Percentiles rank a stretch among this genome's conserved stretches.
phyloP scores from a whole-genome alignment of 2,329 filamentous ascomycete species.

The Neopestalotiopsis sp. region DNA sequence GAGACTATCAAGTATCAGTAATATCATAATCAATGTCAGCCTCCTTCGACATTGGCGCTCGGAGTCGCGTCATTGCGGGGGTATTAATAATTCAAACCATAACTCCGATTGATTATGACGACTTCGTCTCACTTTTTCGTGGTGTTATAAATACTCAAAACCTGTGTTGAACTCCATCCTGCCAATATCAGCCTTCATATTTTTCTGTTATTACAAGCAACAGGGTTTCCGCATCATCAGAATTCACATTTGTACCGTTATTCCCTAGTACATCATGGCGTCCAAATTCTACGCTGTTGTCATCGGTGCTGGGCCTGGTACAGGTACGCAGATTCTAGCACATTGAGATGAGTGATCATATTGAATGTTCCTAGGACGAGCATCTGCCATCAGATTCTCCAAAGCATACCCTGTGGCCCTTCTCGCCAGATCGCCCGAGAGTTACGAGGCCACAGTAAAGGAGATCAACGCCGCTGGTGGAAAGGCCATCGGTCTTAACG shows the following conservation, averaged over 20 bases:
- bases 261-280: conserved; percentile 20
- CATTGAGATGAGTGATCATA: background rate
- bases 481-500: conserved; percentile 71
- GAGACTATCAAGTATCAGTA: background rate
- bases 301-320: conserved; percentile 73
- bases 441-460: conserved; percentile 66
- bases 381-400: conserved; percentile 63
- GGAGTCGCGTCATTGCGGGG: conserved; percentile 13
- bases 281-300: conserved; percentile 67
- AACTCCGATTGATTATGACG: conserved; percentile 5
- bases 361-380: conserved; percentile 41
- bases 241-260: background rate
- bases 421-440: conserved; percentile 70
- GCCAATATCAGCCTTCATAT: background rate
- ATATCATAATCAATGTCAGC: background rate
- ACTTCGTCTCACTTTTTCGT: background rate
- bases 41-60: background rate
- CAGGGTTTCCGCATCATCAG: background rate
- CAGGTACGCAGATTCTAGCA: conserved; percentile 40
- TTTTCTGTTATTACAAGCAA: background rate
- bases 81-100: conserved; percentile 13
- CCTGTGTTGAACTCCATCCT: no score
- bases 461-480: conserved; percentile 74
- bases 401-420: conserved; percentile 74
- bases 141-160: background rate